These are phyloP conservation scores for Alternaria consortialis DNA, from an alignment of 2,329 filamentous ascomycete genomes.

Conservation along the genomic window DNA sequence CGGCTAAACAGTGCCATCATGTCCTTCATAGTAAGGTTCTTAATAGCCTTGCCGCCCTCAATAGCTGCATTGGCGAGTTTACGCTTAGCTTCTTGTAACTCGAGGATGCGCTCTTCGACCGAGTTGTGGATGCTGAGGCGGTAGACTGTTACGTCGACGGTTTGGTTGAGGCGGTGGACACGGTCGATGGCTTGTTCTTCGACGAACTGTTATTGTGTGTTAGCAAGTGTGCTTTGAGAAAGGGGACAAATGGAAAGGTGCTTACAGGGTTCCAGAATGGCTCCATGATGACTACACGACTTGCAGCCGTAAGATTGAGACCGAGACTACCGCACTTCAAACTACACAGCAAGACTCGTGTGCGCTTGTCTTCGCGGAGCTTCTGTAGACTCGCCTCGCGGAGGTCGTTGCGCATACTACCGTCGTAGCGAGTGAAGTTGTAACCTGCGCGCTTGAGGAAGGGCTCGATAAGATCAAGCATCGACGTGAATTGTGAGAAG, in stretches of 20 bases:
- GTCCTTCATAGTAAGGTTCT: constrained; percentile 91
- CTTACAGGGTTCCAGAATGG: constrained; percentile 96
- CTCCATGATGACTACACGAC: constrained; percentile 91
- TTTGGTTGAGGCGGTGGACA: constrained; percentile 97
- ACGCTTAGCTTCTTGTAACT: constrained; percentile 91
- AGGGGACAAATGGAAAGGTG: not conserved
- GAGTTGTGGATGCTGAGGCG: constrained; percentile 87
- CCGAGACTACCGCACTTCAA: constrained; percentile 93
- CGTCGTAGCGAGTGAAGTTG: constrained; percentile 89
- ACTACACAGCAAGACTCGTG: constrained; percentile 87
- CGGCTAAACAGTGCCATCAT: constrained; percentile 89
- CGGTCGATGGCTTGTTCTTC: constrained; percentile 99
- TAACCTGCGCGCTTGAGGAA: constrained; percentile 81
- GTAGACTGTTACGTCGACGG: constrained; percentile 92
- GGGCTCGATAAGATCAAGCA: constrained; percentile 95
- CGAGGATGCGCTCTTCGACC: constrained; percentile 94
- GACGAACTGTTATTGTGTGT: constrained; percentile 70
- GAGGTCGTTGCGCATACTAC: constrained; percentile 90
- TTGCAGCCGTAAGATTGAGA: constrained; percentile 92
- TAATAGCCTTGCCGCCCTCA: constrained; percentile 78
- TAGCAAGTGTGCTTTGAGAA: not conserved
- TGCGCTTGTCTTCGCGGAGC: constrained; percentile 77
- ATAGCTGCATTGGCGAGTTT: constrained; percentile 91
- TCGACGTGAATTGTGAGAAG: constrained; percentile 97
- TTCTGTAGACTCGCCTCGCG: constrained; percentile 85